These are phyloP conservation scores for Saccharomycopsis malanga DNA, from an alignment of 805 yeast species.

Conservation along the genomic window DNA sequence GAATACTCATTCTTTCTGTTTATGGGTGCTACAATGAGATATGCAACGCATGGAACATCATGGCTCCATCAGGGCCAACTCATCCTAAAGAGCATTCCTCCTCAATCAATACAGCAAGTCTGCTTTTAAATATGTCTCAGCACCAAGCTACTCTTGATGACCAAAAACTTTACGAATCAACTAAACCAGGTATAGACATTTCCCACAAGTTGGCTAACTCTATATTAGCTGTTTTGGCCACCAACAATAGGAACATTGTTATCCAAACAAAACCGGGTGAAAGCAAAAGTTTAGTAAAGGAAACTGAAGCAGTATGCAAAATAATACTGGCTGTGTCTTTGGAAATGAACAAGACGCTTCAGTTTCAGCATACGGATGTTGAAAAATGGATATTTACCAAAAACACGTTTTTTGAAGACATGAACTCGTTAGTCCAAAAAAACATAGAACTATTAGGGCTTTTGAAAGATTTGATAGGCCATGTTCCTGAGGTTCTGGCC, in stretches of 20 bases:
- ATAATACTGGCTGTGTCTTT: not conserved
- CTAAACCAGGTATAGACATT: not conserved
- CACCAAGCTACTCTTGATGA: not conserved
- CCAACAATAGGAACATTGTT: not conserved
- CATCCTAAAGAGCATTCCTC: too few species aligned
- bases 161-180: not conserved
- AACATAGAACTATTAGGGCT: conserved; percentile 6
- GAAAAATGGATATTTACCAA: conserved; percentile 2
- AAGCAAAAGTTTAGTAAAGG: not conserved
- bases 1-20: conserved; percentile 37
- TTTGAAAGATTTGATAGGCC: conserved; percentile 5
- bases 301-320: not conserved
- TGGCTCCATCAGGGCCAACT: too few species aligned
- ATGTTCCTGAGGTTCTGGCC: conserved; percentile 9
- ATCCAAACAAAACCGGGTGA: not conserved
- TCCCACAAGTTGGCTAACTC: not conserved
- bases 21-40: conserved; percentile 41
- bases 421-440: conserved; percentile 8
- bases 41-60: conserved; percentile 35
- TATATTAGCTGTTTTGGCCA: not conserved
- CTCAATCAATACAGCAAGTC: too few species aligned
- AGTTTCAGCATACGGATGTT: not conserved
- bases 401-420: conserved; percentile 7
- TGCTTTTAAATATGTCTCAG: too few species aligned
- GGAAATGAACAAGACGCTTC: not conserved